Base-by-base conservation (phyloP, 2,329 filamentous ascomycete species). In the Trichoderma arundinaceum region DNA sequence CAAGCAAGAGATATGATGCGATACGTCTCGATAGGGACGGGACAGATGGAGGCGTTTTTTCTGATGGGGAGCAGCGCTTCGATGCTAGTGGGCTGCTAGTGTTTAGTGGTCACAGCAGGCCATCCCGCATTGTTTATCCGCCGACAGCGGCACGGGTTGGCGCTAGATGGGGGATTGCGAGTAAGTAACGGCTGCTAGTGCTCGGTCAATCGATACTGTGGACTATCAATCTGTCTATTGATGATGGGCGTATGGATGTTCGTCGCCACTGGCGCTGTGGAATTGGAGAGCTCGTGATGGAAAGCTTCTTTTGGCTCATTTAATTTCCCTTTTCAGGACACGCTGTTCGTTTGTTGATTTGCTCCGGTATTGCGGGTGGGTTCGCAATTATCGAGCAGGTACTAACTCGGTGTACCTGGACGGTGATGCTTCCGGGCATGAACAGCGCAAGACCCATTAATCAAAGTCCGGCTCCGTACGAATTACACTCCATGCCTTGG, bases 371-470 rank as follows among this genome's bases (percentile, higher is more conserved):
- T 19, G 33, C 17, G 13, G 8, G 19, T 48, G 44, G 12, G 41
- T 15, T 38, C 32, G 51, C 19, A 53, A 56, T 56, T 56, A 41
- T 32, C 19, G 28, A n/a, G 52, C 19, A 56, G 41, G 7, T 28
- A 22, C 17, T 39, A 46, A 44, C 38, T 58, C 54, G 54, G 54
- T 48, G 56, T 59, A 49, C 56, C 56, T 48, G 56, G 43, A 49
- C 54, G 54, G 54, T 33, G 28, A 32, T 48, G 56, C 17, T 59
- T 49, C 43, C 56, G 22, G 56, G 56, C 43, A 59, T 48, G 13
- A 35, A 54, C 22, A 46, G 22, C n/a, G 54, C 54, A 46, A 52
- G 54, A 46, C 54, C 41, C 41, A 28, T 28, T 59, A 32, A 39
- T 39, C 57, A 28, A 22, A 17, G 15, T 48, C 43, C 56, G 56